These are phyloP conservation scores for Bonia amplexicaulis DNA, from an alignment of 176 grass and related monocot species.

Conservation along the genomic window DNA sequence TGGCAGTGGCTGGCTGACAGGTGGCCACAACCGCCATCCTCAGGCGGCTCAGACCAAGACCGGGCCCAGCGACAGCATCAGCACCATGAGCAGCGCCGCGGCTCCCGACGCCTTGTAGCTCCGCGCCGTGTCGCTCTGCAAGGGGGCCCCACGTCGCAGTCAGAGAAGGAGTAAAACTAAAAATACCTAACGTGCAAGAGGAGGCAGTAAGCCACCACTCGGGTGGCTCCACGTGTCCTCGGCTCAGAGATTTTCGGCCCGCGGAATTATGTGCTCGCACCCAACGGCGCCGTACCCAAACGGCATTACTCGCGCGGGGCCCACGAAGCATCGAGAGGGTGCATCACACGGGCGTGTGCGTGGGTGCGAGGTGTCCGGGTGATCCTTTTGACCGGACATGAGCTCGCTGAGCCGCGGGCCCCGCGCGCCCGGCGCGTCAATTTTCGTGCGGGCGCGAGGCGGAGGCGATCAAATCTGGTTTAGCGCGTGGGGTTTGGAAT, in stretches of 20 bases:
- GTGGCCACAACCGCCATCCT: background rate
- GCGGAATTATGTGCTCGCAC: background rate
- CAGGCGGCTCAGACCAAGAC: background rate
- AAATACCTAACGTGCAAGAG: background rate
- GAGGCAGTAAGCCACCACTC: background rate
- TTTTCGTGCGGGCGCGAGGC: background rate
- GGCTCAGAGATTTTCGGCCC: background rate
- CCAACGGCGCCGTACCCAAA: background rate
- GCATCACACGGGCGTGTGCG: background rate
- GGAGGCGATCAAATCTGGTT: background rate
- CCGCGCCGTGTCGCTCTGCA: constrained; percentile 32
- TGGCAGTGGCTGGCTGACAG: background rate
- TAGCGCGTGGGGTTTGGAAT: background rate
- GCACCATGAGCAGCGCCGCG: background rate
- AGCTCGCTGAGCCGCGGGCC: background rate
- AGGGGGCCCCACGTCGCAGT: background rate
- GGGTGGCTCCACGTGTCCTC: background rate
- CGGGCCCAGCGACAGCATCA: constrained; percentile 16
- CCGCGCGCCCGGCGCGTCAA: too few relatives aligned
- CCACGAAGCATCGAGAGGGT: background rate
- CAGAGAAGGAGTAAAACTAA: background rate
- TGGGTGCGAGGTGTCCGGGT: background rate
- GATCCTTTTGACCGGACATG: background rate
- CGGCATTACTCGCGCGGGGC: background rate
- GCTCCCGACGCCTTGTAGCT: background rate